These are phyloP conservation scores for Cordyceps javanica DNA, from an alignment of 2,329 filamentous ascomycete genomes.

Conservation along the genomic window DNA sequence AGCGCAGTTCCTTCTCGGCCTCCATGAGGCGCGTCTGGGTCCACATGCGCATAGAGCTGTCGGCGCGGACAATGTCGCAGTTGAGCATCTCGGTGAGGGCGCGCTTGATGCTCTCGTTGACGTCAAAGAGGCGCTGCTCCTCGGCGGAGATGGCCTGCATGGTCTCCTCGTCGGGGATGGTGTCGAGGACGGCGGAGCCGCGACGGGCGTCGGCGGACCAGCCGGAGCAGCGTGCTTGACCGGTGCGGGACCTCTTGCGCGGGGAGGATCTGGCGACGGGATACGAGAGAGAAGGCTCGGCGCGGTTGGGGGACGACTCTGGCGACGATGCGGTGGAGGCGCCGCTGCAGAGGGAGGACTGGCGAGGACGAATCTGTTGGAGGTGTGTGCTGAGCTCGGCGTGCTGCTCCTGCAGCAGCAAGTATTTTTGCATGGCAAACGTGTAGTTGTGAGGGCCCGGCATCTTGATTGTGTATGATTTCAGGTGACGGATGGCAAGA, in stretches of 20 bases:
- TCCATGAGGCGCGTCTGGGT: constrained; percentile 55
- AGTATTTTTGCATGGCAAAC: constrained; percentile 48
- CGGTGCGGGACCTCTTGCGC: constrained; percentile 24
- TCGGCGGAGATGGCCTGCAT: constrained; percentile 44
- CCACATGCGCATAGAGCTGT: constrained; percentile 49
- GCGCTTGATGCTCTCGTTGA: constrained; percentile 57
- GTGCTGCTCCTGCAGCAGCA: constrained; percentile 48
- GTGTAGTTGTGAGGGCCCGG: constrained; percentile 30
- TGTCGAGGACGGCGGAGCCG: constrained; percentile 26
- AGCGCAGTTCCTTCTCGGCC: constrained; percentile 52
- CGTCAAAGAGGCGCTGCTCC: constrained; percentile 47
- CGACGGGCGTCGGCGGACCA: constrained; percentile 24
- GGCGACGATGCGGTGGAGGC: constrained; percentile 37
- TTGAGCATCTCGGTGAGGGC: constrained; percentile 57
- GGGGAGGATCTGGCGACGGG: constrained; percentile 39
- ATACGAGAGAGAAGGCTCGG: constrained; percentile 43
- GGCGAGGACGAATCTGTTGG: constrained; percentile 42
- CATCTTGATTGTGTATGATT: constrained; percentile 22
- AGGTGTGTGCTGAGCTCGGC: constrained; percentile 46
- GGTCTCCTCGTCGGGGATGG: constrained; percentile 41
- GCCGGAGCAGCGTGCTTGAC: constrained; percentile 27
- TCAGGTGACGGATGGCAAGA: too few relatives aligned
- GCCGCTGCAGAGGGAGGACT: constrained; percentile 24
- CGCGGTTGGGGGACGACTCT: constrained; percentile 54
- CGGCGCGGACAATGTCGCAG: constrained; percentile 47